Percentiles rank a stretch among this genome's conserved stretches.
These are phyloP conservation scores for Monilinia laxa DNA, from an alignment of 2,329 filamentous ascomycete genomes.

Conservation along the genomic window DNA sequence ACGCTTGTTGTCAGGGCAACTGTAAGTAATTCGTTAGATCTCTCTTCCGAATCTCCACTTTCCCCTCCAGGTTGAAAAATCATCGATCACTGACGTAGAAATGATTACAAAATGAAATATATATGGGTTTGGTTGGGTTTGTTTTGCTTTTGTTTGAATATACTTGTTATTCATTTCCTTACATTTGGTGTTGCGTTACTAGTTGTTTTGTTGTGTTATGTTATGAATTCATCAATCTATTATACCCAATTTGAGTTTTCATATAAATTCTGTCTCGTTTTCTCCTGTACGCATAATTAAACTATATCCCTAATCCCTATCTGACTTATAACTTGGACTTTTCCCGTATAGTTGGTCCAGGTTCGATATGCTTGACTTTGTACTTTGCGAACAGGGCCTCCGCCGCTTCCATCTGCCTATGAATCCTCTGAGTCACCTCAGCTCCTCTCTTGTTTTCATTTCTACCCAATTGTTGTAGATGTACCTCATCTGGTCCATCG, in stretches of 20 bases:
- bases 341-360: slow-evolving; percentile 34
- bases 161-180: neutral
- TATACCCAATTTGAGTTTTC: neutral
- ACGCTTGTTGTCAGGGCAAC: slow-evolving; percentile 17
- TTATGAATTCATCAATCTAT: neutral
- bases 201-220: too few relatives aligned
- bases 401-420: slow-evolving; percentile 63
- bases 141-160: neutral
- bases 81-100: slow-evolving; percentile 2
- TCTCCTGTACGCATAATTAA: neutral
- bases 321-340: slow-evolving; percentile 39
- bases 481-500: slow-evolving; percentile 96
- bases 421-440: slow-evolving; percentile 60
- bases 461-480: slow-evolving; percentile 74
- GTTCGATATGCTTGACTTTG: slow-evolving; percentile 43
- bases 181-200: too few relatives aligned
- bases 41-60: slow-evolving; percentile 20
- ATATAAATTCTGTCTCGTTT: neutral
- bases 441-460: slow-evolving; percentile 74
- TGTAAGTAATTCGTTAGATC: neutral
- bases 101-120: neutral
- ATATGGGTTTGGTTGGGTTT: neutral
- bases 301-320: neutral
- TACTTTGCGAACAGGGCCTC: slow-evolving; percentile 65
- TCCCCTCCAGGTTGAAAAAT: neutral